Base-by-base conservation (phyloP, 768 basidiomycete species). In the Collybia mongolica region DNA sequence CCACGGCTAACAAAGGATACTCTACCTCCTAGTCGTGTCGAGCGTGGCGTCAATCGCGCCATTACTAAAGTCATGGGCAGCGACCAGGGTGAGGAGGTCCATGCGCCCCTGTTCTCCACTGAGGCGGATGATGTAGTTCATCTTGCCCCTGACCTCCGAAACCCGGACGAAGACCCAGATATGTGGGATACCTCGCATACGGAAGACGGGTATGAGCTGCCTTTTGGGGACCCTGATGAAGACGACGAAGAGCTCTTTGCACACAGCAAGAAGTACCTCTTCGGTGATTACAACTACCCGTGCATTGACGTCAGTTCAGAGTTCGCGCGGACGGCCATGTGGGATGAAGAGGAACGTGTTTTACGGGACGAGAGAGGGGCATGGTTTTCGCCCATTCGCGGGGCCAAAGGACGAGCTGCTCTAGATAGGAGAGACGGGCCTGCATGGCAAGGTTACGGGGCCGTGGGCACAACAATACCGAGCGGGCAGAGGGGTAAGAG, bases 281-380 rank as follows among this genome's bases (percentile, higher is more conserved):
- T 93, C 57, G 93, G 93, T 4, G 90, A 95, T 68, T 93, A 93
- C 63, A 81, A 90, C 60, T 96, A 95, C 63, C 94, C 93, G 0
- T 83, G 82, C 48, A 84, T 94, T 53, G 94, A 96, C 60, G 88
- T 91, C 42, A 93, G 89, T 68, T 82, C 86, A 20, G 90, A 94
- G 67, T 59, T 66, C 15, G 90, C 88, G 17, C 71, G 82, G 53
- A 68, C 69, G 26, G 64, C 71, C 40, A 86, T 90, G 65, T 89
- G 90, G 83, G 81, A 84, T 49, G 90, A 93, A 60, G 93, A 97
- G 65, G 90, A 95, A 62, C 78, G 89, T 36, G 85, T 94, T 29
- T 63, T 95, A 56, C 72, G 82, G 39, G 82, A 91, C 55, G 85
- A 86, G 66, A 79, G 88, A 51, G 80, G 84, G 11, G 87, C 84